Base-by-base conservation (phyloP, 805 yeast genomes). In the Candida coleopterorum region DNA sequence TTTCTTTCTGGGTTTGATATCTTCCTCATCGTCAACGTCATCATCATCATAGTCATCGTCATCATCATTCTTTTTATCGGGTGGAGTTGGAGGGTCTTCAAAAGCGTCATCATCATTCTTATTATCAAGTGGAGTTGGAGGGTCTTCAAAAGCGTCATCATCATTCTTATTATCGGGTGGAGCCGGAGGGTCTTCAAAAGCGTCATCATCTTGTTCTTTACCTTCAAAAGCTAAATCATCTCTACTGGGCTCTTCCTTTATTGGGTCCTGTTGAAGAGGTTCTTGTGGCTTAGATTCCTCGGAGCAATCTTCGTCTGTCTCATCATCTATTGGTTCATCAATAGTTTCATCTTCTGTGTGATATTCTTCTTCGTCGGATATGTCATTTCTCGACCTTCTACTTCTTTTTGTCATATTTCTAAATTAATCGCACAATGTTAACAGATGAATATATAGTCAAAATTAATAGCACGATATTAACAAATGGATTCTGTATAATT, bases 261-360 rank as follows among this genome's bases (percentile, higher is more conserved):
- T n/a, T n/a, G n/a, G n/a, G n/a, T n/a, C n/a, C n/a, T n/a, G n/a
- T n/a, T n/a, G n/a, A n/a, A n/a, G 18, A 12, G 9, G 16, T 5
- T 16, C 18, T 26, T 6, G 29, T 26, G 29, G 9, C n/a, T n/a
- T n/a, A 6, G 29, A 17, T 6, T 11, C 26, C 14, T n/a, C 27
- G 16, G 18, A 10, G n/a, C 5, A 12, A 25, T 12, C 11, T 25
- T 25, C 11, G 8, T 8, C 22, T 18, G 37, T 9, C 32, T 26
- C 25, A 12, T 18, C 31, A 25, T 18, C 7, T 14, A 23, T 26
- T 25, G 20, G 10, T 20, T 33, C 37, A 15, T 53, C 11, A 43
- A 29, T 43, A 6, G 46, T 40, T 11, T 40, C 27, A 11, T 32
- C 38, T 2, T 54, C 48, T 3, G 47, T 55, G 6, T 39, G 46